Conservation (phyloP, 805 yeast genomes). For the Komagataella kurtzmanii region DNA sequence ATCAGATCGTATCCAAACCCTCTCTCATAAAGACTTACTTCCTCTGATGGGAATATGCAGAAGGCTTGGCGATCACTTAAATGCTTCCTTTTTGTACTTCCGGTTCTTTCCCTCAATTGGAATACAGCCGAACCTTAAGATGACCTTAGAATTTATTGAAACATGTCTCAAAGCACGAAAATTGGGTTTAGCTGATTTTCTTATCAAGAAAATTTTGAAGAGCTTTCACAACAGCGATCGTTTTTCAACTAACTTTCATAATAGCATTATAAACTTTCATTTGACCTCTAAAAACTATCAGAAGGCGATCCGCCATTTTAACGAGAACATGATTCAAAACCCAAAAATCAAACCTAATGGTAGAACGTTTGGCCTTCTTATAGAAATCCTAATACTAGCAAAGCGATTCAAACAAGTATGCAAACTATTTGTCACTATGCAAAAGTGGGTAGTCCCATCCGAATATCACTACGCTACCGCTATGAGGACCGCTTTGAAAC, state of each 20-base stretch:
- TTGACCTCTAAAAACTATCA: not conserved
- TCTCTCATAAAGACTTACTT: constrained; percentile 6
- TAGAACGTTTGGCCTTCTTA: not conserved
- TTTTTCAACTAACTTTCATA: not conserved
- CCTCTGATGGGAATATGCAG: constrained; percentile 11
- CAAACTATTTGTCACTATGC: not conserved
- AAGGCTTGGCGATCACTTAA: constrained; percentile 8
- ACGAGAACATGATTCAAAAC: not conserved
- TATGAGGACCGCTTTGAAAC: not conserved
- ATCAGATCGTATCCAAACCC: constrained; percentile 13
- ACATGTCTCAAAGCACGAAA: not conserved
- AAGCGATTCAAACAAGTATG: not conserved
- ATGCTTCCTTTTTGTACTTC: not conserved
- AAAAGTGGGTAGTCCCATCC: not conserved
- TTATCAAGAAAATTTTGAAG: not conserved
- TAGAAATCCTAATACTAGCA: not conserved
- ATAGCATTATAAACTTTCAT: not conserved
- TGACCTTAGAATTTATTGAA: not conserved
- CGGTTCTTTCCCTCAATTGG: not conserved
- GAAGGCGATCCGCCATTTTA: not conserved
- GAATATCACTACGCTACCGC: not conserved
- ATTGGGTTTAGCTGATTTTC: not conserved
- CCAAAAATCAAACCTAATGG: not conserved
- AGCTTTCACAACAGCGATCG: not conserved
- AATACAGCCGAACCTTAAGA: not conserved